Evolutionary conservation across 2,329 filamentous ascomycete species (phyloP).

Genomic region (Rachicladosporium sp.): DNA sequence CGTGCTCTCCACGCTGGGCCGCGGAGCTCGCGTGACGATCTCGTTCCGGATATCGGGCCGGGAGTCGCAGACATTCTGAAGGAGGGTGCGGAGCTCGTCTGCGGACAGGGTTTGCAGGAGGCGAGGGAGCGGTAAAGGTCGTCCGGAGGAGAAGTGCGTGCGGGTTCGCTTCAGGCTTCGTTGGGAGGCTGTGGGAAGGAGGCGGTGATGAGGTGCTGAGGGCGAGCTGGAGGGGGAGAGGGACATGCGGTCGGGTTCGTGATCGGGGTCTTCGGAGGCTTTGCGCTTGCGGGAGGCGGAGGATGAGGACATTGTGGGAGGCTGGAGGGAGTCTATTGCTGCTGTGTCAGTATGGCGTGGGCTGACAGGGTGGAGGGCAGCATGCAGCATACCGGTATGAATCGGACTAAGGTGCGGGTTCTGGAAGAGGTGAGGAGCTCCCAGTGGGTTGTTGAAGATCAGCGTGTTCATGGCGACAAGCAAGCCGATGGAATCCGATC

Average conservation of each 20-base stretch:
- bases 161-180: conserved; percentile 56
- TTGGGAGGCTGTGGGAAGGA: conserved; percentile 39
- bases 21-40: conserved; percentile 69
- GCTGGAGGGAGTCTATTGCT: conserved; percentile 23
- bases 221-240: conserved; percentile 78
- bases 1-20: conserved; percentile 72
- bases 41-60: conserved; percentile 78
- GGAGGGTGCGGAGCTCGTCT: conserved; percentile 67
- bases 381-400: conserved; percentile 41
- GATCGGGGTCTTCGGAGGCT: conserved; percentile 57
- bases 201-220: conserved; percentile 54
- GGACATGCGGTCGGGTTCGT: conserved; percentile 76
- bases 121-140: conserved; percentile 55
- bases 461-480: conserved; percentile 46
- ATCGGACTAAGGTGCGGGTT: conserved; percentile 48
- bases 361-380: conserved; percentile 20
- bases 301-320: conserved; percentile 28
- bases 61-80: conserved; percentile 84
- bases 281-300: conserved; percentile 61
- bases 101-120: conserved; percentile 90
- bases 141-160: conserved; percentile 52
- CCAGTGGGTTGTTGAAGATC: conserved; percentile 45
- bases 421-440: conserved; percentile 50
- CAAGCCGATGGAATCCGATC: not conserved
- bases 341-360: conserved; percentile 22